Conservation (phyloP, 345 rosid species). For the Sonneratia caseolaris region DNA sequence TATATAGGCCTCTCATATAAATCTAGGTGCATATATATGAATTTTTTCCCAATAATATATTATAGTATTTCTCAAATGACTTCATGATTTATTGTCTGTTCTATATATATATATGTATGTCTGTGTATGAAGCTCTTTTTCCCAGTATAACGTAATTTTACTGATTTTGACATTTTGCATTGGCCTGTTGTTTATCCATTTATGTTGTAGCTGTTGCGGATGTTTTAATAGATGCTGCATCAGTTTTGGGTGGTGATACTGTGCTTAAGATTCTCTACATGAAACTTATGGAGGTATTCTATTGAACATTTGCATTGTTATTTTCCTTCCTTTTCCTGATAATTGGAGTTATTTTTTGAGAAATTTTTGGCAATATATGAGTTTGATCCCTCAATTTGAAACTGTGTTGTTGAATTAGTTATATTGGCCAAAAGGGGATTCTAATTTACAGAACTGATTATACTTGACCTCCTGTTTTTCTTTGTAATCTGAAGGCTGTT, state of each 20-base stretch:
- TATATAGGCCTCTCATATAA: neutral
- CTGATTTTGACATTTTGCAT: neutral
- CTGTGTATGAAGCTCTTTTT: neutral
- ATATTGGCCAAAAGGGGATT: neutral
- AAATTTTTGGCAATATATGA: neutral
- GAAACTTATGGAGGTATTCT: slow-evolving; percentile 79
- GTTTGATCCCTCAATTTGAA: neutral
- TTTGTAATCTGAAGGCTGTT: slow-evolving; percentile 43
- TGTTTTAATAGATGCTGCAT: slow-evolving; percentile 82
- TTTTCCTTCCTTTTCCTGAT: neutral
- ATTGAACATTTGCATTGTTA: slow-evolving; percentile 9
- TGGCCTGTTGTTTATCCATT: slow-evolving; percentile 16
- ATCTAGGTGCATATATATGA: neutral
- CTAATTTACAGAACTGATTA: neutral
- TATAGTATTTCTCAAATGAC: no score
- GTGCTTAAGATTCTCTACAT: slow-evolving; percentile 70
- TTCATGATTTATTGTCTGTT: neutral
- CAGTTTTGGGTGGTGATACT: slow-evolving; percentile 84
- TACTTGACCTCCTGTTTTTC: slow-evolving; percentile 7
- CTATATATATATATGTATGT: neutral
- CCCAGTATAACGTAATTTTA: neutral
- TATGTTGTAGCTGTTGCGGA: slow-evolving; percentile 86
- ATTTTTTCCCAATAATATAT: no score
- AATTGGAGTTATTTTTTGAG: neutral
- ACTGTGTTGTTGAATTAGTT: neutral